Conservation (phyloP, 768 basidiomycete species). For the Lactarius trivialis region DNA sequence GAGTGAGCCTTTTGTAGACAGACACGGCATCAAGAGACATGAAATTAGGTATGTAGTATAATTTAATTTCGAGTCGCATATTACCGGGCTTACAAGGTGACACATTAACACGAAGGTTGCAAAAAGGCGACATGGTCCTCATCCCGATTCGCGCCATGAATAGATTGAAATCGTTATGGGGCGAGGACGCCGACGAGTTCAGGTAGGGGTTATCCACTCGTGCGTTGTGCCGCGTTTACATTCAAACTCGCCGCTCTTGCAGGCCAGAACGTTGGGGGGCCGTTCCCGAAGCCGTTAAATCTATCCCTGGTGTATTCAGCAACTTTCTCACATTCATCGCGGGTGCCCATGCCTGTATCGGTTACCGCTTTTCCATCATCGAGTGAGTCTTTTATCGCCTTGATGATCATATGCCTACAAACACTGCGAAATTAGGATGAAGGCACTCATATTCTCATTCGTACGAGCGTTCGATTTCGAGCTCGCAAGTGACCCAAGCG, state of each 20-base stretch:
- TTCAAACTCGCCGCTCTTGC: not conserved
- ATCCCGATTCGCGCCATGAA: conserved; percentile 18
- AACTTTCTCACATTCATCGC: conserved; percentile 19
- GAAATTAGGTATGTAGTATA: conserved; percentile 18
- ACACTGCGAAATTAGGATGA: conserved; percentile 19
- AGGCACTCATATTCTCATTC: conserved; percentile 25
- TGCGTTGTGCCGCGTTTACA: not conserved
- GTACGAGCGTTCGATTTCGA: conserved; percentile 26
- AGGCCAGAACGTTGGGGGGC: conserved; percentile 25
- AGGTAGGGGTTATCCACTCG: conserved; percentile 19
- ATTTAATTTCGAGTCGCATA: not conserved
- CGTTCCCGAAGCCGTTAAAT: conserved; percentile 10
- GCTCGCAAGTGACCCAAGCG: conserved; percentile 8
- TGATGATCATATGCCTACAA: not conserved
- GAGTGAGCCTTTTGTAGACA: conserved; percentile 20
- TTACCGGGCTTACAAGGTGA: not conserved
- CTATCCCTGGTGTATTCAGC: conserved; percentile 16
- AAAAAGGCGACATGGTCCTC: conserved; percentile 13
- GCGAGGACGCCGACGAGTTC: conserved; percentile 26
- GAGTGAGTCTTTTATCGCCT: conserved; percentile 14
- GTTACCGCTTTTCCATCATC: conserved; percentile 21
- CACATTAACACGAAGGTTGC: not conserved
- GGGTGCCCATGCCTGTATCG: conserved; percentile 22
- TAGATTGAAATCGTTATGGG: conserved; percentile 20
- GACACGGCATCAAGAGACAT: conserved; percentile 15